Percentiles rank a stretch among this genome's conserved stretches.
Evolutionary conservation across 495 filamentous ascomycete species (phyloP).

Genomic region (Annulohypoxylon moriforme): DNA sequence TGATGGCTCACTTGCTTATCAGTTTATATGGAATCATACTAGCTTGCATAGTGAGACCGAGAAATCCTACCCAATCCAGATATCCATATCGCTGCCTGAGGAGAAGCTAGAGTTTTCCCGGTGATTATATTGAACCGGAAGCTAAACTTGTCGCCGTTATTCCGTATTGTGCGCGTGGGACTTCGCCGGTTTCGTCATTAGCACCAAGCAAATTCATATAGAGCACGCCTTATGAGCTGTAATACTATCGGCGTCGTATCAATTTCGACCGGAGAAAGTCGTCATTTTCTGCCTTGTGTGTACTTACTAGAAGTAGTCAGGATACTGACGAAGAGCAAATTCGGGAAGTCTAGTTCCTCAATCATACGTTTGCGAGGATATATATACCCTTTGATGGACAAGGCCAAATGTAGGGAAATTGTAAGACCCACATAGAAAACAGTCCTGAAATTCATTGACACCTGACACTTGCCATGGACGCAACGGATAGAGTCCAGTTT

Average conservation of each 20-base stretch:
- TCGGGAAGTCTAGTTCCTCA: background rate
- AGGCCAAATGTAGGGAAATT: background rate
- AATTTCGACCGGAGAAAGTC: background rate
- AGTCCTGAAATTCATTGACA: background rate
- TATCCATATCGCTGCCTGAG: background rate
- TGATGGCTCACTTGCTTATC: background rate
- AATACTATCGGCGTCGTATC: background rate
- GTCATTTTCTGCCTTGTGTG: background rate
- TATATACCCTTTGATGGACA: background rate
- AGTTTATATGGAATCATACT: background rate
- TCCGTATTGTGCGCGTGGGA: background rate
- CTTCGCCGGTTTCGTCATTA: background rate
- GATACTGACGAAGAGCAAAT: background rate
- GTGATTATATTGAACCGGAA: background rate
- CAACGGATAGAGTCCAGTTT: background rate
- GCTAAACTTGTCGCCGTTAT: background rate
- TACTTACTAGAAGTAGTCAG: background rate
- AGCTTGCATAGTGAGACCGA: background rate
- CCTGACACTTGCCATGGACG: conserved; percentile 5
- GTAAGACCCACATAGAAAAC: background rate
- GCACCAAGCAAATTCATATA: background rate
- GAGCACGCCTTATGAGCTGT: background rate
- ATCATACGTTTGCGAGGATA: background rate
- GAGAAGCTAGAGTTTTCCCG: background rate
- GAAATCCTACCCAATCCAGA: background rate